Percentiles rank a stretch among this genome's conserved stretches.
Conservation (phyloP, 164 flowering plant species). For the Taxillus chinensis region DNA sequence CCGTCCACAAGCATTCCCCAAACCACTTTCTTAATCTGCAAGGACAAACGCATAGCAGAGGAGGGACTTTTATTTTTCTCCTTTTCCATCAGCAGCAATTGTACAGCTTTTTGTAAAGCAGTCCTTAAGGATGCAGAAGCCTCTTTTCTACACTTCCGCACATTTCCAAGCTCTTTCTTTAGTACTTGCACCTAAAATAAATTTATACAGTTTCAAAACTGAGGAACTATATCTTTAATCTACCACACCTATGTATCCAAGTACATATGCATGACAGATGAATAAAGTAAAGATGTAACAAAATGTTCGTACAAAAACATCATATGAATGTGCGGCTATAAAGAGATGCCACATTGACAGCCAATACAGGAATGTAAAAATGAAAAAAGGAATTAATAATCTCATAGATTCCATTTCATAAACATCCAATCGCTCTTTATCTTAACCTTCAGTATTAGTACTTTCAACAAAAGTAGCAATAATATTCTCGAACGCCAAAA, state of each 20-base stretch:
- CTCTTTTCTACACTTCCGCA: conserved; percentile 62
- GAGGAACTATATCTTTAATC: background rate
- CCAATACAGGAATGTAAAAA: too few relatives aligned
- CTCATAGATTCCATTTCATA: too few relatives aligned
- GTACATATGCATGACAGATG: background rate
- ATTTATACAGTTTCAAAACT: conserved; percentile 1
- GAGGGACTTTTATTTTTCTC: conserved; percentile 98
- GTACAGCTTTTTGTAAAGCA: conserved; percentile 94
- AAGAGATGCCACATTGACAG: too few relatives aligned
- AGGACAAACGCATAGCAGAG: conserved; percentile 94
- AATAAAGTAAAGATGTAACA: too few relatives aligned
- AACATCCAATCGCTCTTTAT: too few relatives aligned
- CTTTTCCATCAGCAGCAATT: conserved; percentile 84
- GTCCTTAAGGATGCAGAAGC: conserved; percentile 74
- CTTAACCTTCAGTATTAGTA: too few relatives aligned
- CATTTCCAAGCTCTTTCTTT: conserved; percentile 59
- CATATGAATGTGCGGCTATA: too few relatives aligned
- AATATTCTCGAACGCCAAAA: too few relatives aligned
- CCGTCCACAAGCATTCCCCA: conserved; percentile 99
- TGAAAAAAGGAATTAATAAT: too few relatives aligned
- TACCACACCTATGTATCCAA: background rate
- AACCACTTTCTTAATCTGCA: conserved; percentile 86
- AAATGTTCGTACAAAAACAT: too few relatives aligned
- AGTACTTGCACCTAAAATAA: conserved; percentile 65
- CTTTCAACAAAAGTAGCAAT: too few relatives aligned